A percentile compares a stretch with the other conserved stretches of the same genome.
phyloP scores from a whole-genome alignment of 2,329 filamentous ascomycete species.

The Tolypocladium pustulatum region DNA sequence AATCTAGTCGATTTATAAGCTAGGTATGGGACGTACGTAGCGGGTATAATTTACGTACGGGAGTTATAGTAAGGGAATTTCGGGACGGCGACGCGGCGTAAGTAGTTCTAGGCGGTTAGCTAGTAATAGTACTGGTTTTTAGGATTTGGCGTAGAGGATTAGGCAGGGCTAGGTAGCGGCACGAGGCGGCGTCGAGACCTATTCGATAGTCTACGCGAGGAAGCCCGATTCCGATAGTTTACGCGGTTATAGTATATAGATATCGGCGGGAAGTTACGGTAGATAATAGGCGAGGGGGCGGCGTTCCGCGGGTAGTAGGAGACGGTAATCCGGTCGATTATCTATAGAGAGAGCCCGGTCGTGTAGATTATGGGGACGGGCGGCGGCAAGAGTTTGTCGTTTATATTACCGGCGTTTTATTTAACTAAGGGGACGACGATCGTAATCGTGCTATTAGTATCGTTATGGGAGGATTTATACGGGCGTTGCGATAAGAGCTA shows the following conservation, averaged over 20 bases:
- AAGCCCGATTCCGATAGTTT: not conserved
- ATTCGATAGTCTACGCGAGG: not conserved
- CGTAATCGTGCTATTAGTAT: conserved; percentile 5
- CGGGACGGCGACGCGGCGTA: not conserved
- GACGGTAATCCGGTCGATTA: conserved; percentile 4
- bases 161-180: too few relatives aligned
- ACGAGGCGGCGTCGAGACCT: too few relatives aligned
- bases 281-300: conserved; percentile 3
- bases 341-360: too few relatives aligned
- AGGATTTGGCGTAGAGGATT: conserved; percentile 1
- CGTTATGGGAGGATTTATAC: conserved; percentile 3
- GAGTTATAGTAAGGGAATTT: not conserved
- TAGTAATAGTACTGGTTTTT: conserved; percentile 7
- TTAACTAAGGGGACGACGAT: conserved; percentile 1
- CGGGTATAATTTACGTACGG: too few relatives aligned
- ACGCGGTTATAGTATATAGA: too few relatives aligned
- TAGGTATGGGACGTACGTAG: too few relatives aligned
- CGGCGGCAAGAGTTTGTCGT: too few relatives aligned
- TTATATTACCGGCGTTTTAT: conserved; percentile 8
- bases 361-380: too few relatives aligned
- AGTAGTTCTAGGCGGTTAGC: conserved; percentile 7
- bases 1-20: too few relatives aligned
- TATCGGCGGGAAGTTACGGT: not conserved
- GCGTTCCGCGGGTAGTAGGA: conserved; percentile 4
- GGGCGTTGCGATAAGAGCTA: not conserved